A percentile compares a stretch with the other conserved stretches of the same genome.
These are phyloP conservation scores for Suillus fuscotomentosus DNA, from an alignment of 768 basidiomycete species.

Conservation along the genomic window DNA sequence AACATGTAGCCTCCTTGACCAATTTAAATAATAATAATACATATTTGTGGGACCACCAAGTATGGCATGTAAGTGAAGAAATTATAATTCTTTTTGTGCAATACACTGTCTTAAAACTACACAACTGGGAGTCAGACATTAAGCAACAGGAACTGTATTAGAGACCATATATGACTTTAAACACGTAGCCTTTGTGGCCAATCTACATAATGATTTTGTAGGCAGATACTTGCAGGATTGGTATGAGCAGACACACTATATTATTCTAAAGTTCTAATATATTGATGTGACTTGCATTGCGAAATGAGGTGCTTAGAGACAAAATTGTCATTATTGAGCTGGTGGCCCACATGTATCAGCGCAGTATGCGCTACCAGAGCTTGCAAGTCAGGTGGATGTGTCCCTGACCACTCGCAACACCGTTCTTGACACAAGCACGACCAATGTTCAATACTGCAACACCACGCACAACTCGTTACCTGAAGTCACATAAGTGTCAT, in stretches of 20 bases:
- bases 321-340: background rate
- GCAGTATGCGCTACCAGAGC: too few relatives aligned
- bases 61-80: background rate
- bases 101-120: background rate
- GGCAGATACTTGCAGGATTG: too few relatives aligned
- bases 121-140: background rate
- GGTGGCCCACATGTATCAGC: background rate
- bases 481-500: background rate
- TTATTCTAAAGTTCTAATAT: too few relatives aligned
- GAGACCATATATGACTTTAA: background rate
- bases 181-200: background rate
- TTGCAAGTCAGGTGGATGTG: too few relatives aligned
- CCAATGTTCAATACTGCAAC: background rate
- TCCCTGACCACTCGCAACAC: background rate
- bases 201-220: background rate
- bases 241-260: too few relatives aligned
- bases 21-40: background rate
- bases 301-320: background rate
- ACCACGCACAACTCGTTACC: background rate
- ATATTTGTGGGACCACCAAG: background rate
- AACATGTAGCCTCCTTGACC: background rate
- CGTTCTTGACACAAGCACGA: background rate
- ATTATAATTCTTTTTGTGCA: background rate
- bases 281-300: too few relatives aligned
- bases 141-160: background rate